These are phyloP conservation scores for Rostrohypoxylon terebratum DNA, from an alignment of 495 filamentous ascomycete species.

Conservation along the genomic window DNA sequence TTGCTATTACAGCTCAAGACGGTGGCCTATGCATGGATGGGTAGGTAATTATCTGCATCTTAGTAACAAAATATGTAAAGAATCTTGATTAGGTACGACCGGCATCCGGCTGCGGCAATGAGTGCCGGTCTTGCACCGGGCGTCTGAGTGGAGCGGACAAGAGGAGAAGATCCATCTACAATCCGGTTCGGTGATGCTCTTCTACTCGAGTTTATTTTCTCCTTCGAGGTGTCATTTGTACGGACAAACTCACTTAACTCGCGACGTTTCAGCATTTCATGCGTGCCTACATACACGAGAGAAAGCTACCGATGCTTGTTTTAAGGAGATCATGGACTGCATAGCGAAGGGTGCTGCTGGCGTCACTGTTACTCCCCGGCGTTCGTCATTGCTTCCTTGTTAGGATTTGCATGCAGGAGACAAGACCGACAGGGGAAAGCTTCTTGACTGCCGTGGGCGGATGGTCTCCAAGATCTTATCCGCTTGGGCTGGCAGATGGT, in stretches of 20 bases:
- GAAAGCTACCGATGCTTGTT: constrained; percentile 2
- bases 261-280: constrained; percentile 11
- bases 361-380: constrained; percentile 18
- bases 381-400: constrained; percentile 23
- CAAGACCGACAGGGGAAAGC: constrained; percentile 19
- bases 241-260: not conserved
- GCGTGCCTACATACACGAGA: not conserved
- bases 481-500: constrained; percentile 22
- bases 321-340: not conserved
- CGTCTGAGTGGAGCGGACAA: constrained; percentile 2
- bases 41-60: not conserved
- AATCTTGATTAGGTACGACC: not conserved
- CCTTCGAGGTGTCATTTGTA: constrained; percentile 23
- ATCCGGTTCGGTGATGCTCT: constrained; percentile 29
- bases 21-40: not conserved
- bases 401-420: constrained; percentile 29
- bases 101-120: constrained; percentile 19
- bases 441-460: constrained; percentile 7
- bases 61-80: constrained; percentile 1
- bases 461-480: constrained; percentile 27
- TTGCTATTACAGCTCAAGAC: not conserved
- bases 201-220: constrained; percentile 10
- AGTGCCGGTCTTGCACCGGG: constrained; percentile 13
- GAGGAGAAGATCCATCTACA: constrained; percentile 11
- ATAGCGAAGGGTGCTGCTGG: constrained; percentile 14